Base-by-base conservation (phyloP, 139 green algal genomes). In the Bryopsis sp. region DNA sequence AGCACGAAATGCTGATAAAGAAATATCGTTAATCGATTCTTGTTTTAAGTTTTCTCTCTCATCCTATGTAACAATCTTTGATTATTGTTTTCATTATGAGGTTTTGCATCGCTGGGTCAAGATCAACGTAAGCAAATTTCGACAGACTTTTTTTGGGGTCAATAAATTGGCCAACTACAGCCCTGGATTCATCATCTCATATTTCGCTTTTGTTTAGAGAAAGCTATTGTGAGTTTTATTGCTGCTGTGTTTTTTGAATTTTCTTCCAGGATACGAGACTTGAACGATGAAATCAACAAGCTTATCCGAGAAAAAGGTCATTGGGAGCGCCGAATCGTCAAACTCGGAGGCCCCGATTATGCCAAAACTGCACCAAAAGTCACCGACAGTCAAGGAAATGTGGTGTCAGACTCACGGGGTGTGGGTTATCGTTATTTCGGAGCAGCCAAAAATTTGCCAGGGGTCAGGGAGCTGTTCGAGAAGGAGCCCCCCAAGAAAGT, bases 201-300 rank as follows among this genome's bases (percentile, higher is more conserved):
- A n/a, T n/a, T n/a, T n/a, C n/a, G n/a, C n/a, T n/a, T n/a, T n/a
- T n/a, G n/a, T n/a, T n/a, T n/a, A n/a, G n/a, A n/a, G n/a, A n/a
- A n/a, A n/a, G n/a, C n/a, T n/a, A n/a, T n/a, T n/a, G n/a, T n/a
- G n/a, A n/a, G n/a, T n/a, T n/a, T n/a, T n/a, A n/a, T 19, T 54
- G 11, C 43, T 26, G 43, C 43, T 54, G 15, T 11, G 19, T 54
- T 11, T 54, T 54, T 54, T 11, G 15, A 26, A 26, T 54, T 54
- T 19, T 54, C n/a, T 34, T 7, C 11, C 80, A 95, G 90, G 29
- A 83, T 99, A 7, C 88, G 95, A 2, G 95, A 99, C 67, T 74
- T 99, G 4, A 99, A 99, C 67, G 95, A 99, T 64, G 95, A 98
- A 59, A 99, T 99, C 79, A 99, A 99, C 84, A 98, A 99, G 77